Base-by-base conservation (phyloP, 1,284 basidiomycete genomes). In the Laetiporus sulphureus region DNA sequence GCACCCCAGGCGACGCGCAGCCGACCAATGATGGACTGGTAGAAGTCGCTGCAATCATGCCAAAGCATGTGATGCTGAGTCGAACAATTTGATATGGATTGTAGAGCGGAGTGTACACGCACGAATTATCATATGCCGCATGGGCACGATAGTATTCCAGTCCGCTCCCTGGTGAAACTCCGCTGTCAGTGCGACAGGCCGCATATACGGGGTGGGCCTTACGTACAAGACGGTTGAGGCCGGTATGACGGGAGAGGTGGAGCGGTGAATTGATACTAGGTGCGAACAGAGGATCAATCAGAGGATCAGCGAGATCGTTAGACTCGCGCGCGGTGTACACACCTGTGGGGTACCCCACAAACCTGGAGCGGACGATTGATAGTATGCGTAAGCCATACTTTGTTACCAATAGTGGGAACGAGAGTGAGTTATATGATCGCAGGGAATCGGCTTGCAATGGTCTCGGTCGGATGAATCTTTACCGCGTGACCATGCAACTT, bases 71-170 rank as follows among this genome's bases (percentile, higher is more conserved):
- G n/a, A n/a, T n/a, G n/a, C n/a, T n/a, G n/a, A n/a, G n/a, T n/a
- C n/a, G n/a, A n/a, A n/a, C n/a, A n/a, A n/a, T n/a, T n/a, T n/a
- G n/a, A n/a, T n/a, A n/a, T n/a, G n/a, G n/a, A n/a, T n/a, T n/a
- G n/a, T n/a, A n/a, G n/a, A n/a, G n/a, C n/a, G n/a, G n/a, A n/a
- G n/a, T n/a, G n/a, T n/a, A n/a, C n/a, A n/a, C 40, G 24, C 58
- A 81, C 78, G 70, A 65, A 57, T 81, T 75, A 33, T 69, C 64
- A 50, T 65, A 69, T 38, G 61, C 53, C 20, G 75, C 72, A 53
- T 79, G 77, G 8, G 80, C 79, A 30, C 68, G 67, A 61, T 76
- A 82, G 56, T 70, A 83, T 52, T 83, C 77, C 42, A 63, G 51
- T 11, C 78, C 79, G 42, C 68, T 63, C 78, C 77, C 77, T 79